These are phyloP conservation scores for Dendrobium catenatum DNA, from an alignment of 106 monocot species.

Conservation along the genomic window DNA sequence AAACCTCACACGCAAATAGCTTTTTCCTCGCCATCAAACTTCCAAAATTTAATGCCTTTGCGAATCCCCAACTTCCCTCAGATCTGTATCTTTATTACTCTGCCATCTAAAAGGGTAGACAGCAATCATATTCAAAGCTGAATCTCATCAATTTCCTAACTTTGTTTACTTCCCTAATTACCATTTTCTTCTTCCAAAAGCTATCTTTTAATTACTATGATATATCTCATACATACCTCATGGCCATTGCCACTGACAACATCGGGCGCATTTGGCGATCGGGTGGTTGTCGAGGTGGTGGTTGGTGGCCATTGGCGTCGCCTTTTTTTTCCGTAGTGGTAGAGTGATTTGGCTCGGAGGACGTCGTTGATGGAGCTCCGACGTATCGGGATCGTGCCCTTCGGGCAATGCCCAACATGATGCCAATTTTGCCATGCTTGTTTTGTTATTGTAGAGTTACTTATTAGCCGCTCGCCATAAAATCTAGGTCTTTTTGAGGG, in stretches of 20 bases:
- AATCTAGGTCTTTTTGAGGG: slow-evolving; percentile 34
- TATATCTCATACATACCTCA: slow-evolving; percentile 39
- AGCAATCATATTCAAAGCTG: slow-evolving; percentile 4
- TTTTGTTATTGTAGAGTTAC: slow-evolving; percentile 26
- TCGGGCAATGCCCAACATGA: slow-evolving; percentile 67
- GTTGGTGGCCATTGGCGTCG: not conserved
- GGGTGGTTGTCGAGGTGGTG: not conserved
- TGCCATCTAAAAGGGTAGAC: not conserved
- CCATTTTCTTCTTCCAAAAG: not conserved
- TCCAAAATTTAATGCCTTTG: slow-evolving; percentile 6
- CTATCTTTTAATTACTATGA: not conserved
- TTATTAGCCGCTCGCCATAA: not conserved
- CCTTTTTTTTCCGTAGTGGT: slow-evolving; percentile 78
- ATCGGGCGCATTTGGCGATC: slow-evolving; percentile 30
- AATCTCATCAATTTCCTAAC: not conserved
- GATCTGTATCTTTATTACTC: not conserved
- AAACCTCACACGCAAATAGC: not conserved
- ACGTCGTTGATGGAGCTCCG: slow-evolving; percentile 69
- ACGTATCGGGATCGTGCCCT: slow-evolving; percentile 66
- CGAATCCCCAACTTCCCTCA: not conserved
- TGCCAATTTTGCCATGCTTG: slow-evolving; percentile 86
- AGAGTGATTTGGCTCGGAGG: slow-evolving; percentile 68
- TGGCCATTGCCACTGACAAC: slow-evolving; percentile 92
- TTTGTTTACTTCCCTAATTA: not conserved
- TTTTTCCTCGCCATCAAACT: not conserved